phyloP scores from a whole-genome alignment of 768 basidiomycete species.

The Mycena vitilis region DNA sequence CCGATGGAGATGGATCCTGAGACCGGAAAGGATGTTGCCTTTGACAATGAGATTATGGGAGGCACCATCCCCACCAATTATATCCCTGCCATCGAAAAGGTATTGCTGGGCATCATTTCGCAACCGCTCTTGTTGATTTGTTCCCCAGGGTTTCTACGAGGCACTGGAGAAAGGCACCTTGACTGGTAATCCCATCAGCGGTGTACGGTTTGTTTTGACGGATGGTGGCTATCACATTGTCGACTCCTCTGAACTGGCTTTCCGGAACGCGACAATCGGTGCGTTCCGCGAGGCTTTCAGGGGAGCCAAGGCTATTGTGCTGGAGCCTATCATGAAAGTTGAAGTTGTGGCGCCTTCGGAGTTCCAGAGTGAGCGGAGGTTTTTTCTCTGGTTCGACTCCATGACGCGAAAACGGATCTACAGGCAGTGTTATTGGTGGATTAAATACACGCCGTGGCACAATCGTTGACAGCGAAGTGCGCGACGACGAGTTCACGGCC shows the following conservation, averaged over 20 bases:
- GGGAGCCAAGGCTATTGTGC: constrained; percentile 79
- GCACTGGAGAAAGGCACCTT: constrained; percentile 92
- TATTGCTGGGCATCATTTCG: constrained; percentile 40
- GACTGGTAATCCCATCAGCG: constrained; percentile 88
- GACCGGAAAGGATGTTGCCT: constrained; percentile 84
- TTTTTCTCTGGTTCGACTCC: constrained; percentile 3
- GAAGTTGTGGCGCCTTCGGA: constrained; percentile 96
- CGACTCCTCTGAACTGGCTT: constrained; percentile 97
- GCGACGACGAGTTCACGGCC: constrained; percentile 96
- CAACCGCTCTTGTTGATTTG: background rate
- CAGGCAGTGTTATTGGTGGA: constrained; percentile 91
- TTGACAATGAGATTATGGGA: constrained; percentile 91
- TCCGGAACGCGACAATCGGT: constrained; percentile 89
- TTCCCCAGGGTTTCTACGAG: constrained; percentile 88
- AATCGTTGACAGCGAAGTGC: constrained; percentile 94
- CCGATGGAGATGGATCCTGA: constrained; percentile 82
- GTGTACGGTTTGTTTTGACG: constrained; percentile 86
- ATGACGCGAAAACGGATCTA: constrained; percentile 13
- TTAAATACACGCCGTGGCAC: constrained; percentile 93
- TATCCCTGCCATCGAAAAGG: constrained; percentile 96
- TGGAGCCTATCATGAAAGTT: constrained; percentile 99
- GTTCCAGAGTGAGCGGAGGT: constrained; percentile 79
- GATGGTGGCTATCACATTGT: constrained; percentile 95
- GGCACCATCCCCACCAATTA: constrained; percentile 91
- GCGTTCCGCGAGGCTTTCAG: constrained; percentile 93